These are phyloP conservation scores for Sarocladium kiliense DNA, from an alignment of 2,329 filamentous ascomycete genomes.

Conservation along the genomic window DNA sequence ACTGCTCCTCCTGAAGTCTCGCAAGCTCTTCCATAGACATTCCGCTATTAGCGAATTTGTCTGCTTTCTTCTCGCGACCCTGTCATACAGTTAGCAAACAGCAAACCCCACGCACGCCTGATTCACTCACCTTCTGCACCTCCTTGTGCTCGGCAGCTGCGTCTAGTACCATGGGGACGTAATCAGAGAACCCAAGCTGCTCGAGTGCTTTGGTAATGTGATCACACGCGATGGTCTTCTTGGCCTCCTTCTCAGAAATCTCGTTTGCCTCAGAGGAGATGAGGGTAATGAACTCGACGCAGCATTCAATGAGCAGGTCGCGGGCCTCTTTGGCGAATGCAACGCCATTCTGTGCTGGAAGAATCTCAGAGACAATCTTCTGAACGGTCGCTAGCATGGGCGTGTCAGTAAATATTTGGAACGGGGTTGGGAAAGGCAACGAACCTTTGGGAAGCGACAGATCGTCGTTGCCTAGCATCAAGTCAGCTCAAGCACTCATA, in stretches of 20 bases:
- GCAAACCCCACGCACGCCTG: constrained; percentile 33
- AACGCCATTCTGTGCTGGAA: constrained; percentile 68
- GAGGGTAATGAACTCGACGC: constrained; percentile 97
- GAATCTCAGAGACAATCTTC: constrained; percentile 90
- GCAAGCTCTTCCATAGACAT: constrained; percentile 87
- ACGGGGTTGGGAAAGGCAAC: constrained; percentile 12
- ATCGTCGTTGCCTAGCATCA: constrained; percentile 51
- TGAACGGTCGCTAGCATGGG: constrained; percentile 55
- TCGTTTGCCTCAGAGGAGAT: constrained; percentile 99
- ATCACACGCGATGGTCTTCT: constrained; percentile 98
- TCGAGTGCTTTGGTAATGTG: constrained; percentile 94
- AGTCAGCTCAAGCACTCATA: not conserved
- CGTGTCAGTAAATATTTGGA: constrained; percentile 20
- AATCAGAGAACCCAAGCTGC: constrained; percentile 87
- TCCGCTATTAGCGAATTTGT: constrained; percentile 93
- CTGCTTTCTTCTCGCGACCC: constrained; percentile 94
- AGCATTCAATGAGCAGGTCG: constrained; percentile 95
- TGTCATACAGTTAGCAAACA: constrained; percentile 28
- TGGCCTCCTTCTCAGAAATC: constrained; percentile 96
- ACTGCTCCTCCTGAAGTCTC: constrained; percentile 84
- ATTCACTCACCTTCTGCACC: constrained; percentile 68
- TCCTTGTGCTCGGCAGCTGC: constrained; percentile 91
- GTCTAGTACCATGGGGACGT: constrained; percentile 80
- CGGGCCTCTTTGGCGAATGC: constrained; percentile 93
- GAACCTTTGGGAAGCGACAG: constrained; percentile 60